Evolutionary conservation across 257 asterid genomes (phyloP).

Genomic region (Haberlea rhodopensis): DNA sequence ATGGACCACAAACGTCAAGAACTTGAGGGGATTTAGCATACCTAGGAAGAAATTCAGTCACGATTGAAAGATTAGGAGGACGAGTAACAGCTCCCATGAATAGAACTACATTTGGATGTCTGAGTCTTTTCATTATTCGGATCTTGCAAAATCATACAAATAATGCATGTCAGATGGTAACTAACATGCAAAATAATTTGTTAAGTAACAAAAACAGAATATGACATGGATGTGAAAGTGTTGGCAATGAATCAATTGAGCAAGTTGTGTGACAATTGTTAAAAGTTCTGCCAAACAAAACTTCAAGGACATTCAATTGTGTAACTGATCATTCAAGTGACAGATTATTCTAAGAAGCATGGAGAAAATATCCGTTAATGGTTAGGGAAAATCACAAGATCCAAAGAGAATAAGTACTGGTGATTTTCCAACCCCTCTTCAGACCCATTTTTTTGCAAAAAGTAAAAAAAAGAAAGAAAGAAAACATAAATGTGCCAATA

Average conservation of each 20-base stretch:
- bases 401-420: not conserved
- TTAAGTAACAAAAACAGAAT: slow-evolving; percentile 8
- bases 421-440: not conserved
- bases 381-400: not conserved
- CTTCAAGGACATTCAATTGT: not conserved
- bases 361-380: not conserved
- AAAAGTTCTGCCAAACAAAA: slow-evolving; percentile 9
- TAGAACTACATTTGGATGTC: slow-evolving; percentile 94
- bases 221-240: slow-evolving; percentile 17
- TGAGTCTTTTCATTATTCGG: slow-evolving; percentile 76
- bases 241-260: slow-evolving; percentile 12
- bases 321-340: slow-evolving; percentile 5
- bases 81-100: slow-evolving; percentile 99
- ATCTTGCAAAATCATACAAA: slow-evolving; percentile 53
- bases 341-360: not conserved
- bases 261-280: slow-evolving; percentile 2
- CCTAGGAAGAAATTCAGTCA: slow-evolving; percentile 97
- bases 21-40: slow-evolving; percentile 36
- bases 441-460: not conserved
- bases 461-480: too few relatives aligned
- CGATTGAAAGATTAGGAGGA: slow-evolving; percentile 90
- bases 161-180: slow-evolving; percentile 26
- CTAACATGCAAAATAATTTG: slow-evolving; percentile 19
- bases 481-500: not conserved
- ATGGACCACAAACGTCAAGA: slow-evolving; percentile 5